Evolutionary conservation across 208 protist genomes (phyloP).

Genomic region (Trypanosoma cruzi): DNA sequence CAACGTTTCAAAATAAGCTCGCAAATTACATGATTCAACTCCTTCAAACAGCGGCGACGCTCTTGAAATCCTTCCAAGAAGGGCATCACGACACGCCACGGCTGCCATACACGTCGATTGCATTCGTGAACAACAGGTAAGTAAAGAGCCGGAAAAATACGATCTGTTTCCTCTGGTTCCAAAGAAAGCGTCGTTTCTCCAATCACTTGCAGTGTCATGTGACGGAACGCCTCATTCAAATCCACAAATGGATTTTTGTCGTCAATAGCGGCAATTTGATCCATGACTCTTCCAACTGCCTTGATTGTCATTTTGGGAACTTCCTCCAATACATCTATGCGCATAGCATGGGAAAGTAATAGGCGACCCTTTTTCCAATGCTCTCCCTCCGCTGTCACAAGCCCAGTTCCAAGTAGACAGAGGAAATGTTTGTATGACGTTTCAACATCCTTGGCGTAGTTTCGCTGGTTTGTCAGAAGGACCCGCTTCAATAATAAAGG

Average conservation of each 20-base stretch:
- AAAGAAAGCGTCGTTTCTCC: conserved; percentile 83
- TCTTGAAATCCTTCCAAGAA: conserved; percentile 71
- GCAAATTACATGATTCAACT: conserved; percentile 74
- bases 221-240: conserved; percentile 89
- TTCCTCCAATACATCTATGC: conserved; percentile 87
- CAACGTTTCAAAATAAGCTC: conserved; percentile 77
- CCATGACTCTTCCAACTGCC: conserved; percentile 63
- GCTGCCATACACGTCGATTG: conserved; percentile 88
- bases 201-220: conserved; percentile 92
- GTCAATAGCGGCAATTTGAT: conserved; percentile 45
- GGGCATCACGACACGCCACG: conserved; percentile 85
- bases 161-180: conserved; percentile 79
- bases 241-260: conserved; percentile 47
- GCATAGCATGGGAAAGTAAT: conserved; percentile 80
- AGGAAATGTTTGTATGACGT: conserved; percentile 91
- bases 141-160: conserved; percentile 89
- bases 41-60: conserved; percentile 64
- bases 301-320: conserved; percentile 75
- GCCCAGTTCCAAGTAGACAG: conserved; percentile 86
- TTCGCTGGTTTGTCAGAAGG: conserved; percentile 82
- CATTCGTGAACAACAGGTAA: conserved; percentile 92
- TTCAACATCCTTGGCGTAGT: conserved; percentile 84
- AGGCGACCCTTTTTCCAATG: conserved; percentile 88
- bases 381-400: conserved; percentile 87
- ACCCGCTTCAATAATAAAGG: conserved; percentile 82